phyloP scores from a whole-genome alignment of 2,329 filamentous ascomycete species.

The Fusarium circinatum region DNA sequence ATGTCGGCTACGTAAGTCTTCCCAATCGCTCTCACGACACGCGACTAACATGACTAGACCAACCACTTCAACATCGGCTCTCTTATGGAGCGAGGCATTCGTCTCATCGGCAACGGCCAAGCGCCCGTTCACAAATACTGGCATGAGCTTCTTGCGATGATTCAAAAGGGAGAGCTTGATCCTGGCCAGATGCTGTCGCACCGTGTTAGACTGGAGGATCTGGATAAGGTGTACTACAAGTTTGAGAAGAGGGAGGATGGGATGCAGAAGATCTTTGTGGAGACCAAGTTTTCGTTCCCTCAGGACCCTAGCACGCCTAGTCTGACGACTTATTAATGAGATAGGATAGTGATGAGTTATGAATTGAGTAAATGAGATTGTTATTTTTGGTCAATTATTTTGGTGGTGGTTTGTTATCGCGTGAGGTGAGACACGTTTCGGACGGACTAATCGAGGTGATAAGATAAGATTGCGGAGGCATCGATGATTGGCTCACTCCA shows the following conservation, averaged over 20 bases:
- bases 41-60: constrained; percentile 32
- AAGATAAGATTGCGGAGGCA: background rate
- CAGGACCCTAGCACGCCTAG: constrained; percentile 42
- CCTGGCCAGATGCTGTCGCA: constrained; percentile 85
- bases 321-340: constrained; percentile 29
- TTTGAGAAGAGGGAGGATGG: constrained; percentile 71
- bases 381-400: too few species aligned
- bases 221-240: constrained; percentile 71
- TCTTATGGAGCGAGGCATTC: constrained; percentile 87
- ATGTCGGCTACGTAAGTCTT: constrained; percentile 65
- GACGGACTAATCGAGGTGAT: background rate
- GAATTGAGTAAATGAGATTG: background rate
- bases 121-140: constrained; percentile 86
- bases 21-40: too few species aligned
- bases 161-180: constrained; percentile 75
- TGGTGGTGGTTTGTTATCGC: background rate
- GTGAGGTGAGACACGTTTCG: background rate
- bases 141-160: constrained; percentile 76
- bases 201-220: constrained; percentile 78
- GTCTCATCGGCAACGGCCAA: constrained; percentile 75
- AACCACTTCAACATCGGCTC: constrained; percentile 78
- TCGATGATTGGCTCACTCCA: background rate
- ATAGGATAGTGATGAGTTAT: background rate
- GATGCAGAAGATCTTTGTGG: constrained; percentile 83
- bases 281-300: constrained; percentile 67